Percentiles rank a stretch among this genome's conserved stretches.
Conservation (phyloP, 768 basidiomycete genomes). For the Royoungia palumana region DNA sequence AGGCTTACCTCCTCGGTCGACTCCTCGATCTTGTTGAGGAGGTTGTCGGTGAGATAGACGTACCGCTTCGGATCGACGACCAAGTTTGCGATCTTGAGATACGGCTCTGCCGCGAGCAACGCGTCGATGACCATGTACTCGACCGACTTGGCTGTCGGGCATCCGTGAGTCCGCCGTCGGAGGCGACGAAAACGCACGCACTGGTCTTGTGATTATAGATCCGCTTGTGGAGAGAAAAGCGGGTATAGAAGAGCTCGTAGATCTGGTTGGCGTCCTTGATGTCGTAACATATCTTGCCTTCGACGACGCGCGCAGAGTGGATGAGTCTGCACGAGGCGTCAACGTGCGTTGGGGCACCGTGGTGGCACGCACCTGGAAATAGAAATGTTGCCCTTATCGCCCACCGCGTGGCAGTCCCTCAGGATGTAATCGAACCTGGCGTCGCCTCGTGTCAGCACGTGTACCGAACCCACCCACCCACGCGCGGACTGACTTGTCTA, state of each 20-base stretch:
- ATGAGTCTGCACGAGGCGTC: constrained; percentile 50
- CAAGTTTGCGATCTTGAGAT: constrained; percentile 55
- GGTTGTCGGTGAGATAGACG: constrained; percentile 64
- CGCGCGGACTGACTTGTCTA: constrained; percentile 61
- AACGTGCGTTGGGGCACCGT: not conserved
- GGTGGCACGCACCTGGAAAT: constrained; percentile 37
- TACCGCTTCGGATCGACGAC: constrained; percentile 59
- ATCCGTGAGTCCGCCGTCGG: not conserved
- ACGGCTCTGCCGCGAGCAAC: constrained; percentile 62
- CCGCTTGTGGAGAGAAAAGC: constrained; percentile 78
- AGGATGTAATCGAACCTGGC: constrained; percentile 78
- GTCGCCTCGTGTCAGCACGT: not conserved
- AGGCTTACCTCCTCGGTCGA: constrained; percentile 34
- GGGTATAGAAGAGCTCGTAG: constrained; percentile 67
- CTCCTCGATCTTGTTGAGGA: constrained; percentile 57
- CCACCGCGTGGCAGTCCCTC: constrained; percentile 70
- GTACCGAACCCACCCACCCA: not conserved
- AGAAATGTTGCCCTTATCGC: constrained; percentile 54
- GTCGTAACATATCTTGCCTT: constrained; percentile 73
- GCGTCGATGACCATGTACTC: constrained; percentile 86
- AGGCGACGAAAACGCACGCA: not conserved
- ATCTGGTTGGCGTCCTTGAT: constrained; percentile 79
- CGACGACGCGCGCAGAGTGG: constrained; percentile 69
- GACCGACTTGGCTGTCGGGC: constrained; percentile 59
- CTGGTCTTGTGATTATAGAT: constrained; percentile 83